Evolutionary conservation across 2,329 filamentous ascomycete species (phyloP).

Genomic region (Hypoxylon sp.): DNA sequence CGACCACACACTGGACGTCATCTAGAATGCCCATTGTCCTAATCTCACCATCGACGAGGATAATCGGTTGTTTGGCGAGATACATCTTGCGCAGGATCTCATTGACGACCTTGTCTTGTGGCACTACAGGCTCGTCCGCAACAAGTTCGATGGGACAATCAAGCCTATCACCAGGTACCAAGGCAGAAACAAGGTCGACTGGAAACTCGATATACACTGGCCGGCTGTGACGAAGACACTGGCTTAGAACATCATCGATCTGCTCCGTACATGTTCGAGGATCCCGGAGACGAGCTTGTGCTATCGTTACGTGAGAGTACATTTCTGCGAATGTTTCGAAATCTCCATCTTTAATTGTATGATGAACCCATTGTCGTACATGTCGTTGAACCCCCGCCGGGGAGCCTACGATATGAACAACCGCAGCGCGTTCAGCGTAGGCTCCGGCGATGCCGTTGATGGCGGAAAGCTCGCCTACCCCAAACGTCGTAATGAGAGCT

Average conservation of each 20-base stretch:
- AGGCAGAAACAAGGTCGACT: constrained; percentile 2
- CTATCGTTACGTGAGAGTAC: constrained; percentile 3
- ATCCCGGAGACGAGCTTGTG: constrained; percentile 1
- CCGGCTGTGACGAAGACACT: constrained; percentile 7
- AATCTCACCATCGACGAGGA: constrained; percentile 11
- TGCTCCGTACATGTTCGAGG: constrained; percentile 1
- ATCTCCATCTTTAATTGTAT: constrained; percentile 16
- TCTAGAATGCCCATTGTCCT: constrained; percentile 9
- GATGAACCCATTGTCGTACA: not conserved
- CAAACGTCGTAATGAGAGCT: constrained; percentile 7
- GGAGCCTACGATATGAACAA: constrained; percentile 12
- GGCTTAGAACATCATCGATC: constrained; percentile 5
- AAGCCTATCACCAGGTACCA: no score
- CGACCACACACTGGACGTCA: constrained; percentile 1
- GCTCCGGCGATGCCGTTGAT: constrained; percentile 12
- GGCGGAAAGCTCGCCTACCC: constrained; percentile 6
- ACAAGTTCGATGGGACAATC: no score
- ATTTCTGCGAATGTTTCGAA: constrained; percentile 3
- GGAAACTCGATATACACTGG: constrained; percentile 12
- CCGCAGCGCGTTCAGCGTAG: constrained; percentile 9
- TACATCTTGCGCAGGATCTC: constrained; percentile 3
- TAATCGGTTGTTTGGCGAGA: constrained; percentile 3
- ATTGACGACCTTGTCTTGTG: not conserved
- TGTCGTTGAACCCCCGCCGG: not conserved
- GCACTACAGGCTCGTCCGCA: not conserved